phyloP scores from a whole-genome alignment of 108 stramenopile genomes.

The Seminavis robusta region DNA sequence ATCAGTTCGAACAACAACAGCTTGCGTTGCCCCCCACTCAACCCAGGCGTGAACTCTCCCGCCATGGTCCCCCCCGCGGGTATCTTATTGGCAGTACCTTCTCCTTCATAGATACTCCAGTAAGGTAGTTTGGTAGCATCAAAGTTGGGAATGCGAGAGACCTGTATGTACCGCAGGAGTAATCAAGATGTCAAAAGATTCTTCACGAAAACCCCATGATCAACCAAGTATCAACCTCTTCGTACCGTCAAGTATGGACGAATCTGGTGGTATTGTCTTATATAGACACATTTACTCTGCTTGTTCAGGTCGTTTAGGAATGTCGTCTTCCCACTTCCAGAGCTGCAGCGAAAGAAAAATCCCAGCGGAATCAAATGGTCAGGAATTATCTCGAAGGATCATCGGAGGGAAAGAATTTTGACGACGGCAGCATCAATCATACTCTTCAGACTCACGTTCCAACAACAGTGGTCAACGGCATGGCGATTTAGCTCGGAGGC shows the following conservation, averaged over 20 bases:
- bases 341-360: no score
- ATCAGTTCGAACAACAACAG: constrained; percentile 60
- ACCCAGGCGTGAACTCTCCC: constrained; percentile 61
- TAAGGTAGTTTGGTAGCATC: constrained; percentile 58
- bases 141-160: constrained; percentile 60
- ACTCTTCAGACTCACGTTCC: no score
- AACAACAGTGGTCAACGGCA: no score
- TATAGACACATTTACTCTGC: constrained; percentile 65
- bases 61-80: constrained; percentile 64
- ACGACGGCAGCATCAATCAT: no score
- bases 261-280: constrained; percentile 61
- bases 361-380: no score
- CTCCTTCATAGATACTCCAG: constrained; percentile 59
- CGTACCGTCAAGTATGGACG: constrained; percentile 54
- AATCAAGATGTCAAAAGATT: no score
- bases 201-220: no score
- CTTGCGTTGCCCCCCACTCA: constrained; percentile 71
- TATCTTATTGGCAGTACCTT: constrained; percentile 44
- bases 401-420: no score
- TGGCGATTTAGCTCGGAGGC: no score
- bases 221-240: no score
- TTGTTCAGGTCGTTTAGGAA: constrained; percentile 70
- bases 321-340: constrained; percentile 55
- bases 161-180: constrained; percentile 57
- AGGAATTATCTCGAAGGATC: no score